Conservation (phyloP, 129 eudicot species). For the Cynara cardunculus region DNA sequence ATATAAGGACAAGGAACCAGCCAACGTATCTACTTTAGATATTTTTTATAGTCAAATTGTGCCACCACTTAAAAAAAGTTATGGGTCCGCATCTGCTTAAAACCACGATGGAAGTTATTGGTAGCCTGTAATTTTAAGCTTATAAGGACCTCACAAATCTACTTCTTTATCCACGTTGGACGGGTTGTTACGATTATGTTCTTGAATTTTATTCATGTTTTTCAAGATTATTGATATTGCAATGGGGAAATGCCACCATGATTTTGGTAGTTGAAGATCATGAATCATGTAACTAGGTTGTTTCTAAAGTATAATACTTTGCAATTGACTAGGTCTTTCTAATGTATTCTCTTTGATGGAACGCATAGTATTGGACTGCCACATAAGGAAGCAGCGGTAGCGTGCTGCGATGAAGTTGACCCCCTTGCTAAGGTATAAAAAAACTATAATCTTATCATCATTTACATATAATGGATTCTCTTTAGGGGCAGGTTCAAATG, state of each 20-base stretch:
- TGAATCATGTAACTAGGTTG: slow-evolving; percentile 21
- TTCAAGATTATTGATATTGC: not conserved
- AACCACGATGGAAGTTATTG: not conserved
- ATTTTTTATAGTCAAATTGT: not conserved
- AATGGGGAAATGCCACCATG: not conserved
- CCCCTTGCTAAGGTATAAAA: slow-evolving; percentile 72
- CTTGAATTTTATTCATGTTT: not conserved
- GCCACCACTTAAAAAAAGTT: not conserved
- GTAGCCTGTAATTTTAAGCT: not conserved
- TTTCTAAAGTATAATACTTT: slow-evolving; percentile 16
- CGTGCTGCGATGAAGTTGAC: slow-evolving; percentile 82
- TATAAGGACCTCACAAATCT: not conserved
- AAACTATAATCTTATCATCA: not conserved
- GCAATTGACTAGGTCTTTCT: slow-evolving; percentile 40
- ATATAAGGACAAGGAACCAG: not conserved
- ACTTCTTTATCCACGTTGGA: not conserved
- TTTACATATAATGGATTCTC: not conserved
- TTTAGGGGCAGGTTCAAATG: not conserved
- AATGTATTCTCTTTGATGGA: slow-evolving; percentile 27
- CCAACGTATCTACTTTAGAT: not conserved
- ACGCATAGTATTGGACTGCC: slow-evolving; percentile 71
- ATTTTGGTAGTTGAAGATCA: slow-evolving; percentile 7
- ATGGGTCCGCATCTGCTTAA: not conserved
- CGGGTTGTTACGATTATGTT: not conserved
- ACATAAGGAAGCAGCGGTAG: slow-evolving; percentile 74